Base-by-base conservation (phyloP, 192 early-diverging fungal species). In the Backusella circina region DNA sequence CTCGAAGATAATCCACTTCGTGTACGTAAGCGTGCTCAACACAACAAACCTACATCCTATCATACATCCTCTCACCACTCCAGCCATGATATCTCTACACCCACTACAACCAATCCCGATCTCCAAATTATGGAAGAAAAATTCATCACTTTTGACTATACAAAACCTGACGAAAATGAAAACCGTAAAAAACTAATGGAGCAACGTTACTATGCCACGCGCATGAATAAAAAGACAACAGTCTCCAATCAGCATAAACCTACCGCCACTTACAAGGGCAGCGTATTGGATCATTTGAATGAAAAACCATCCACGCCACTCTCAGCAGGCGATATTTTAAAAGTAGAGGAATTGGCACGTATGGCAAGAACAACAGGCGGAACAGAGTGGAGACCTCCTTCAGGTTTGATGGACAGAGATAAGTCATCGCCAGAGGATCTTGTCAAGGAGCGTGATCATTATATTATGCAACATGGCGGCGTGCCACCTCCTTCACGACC, bases 1-100 rank as follows among this genome's bases (percentile, higher is more conserved):
- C 85, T 99, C n/a, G 97, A 99, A 77, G 97, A 98, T 36, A 96
- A 97, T 67, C 97, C 96, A 1, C 87, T 99, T 21, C 91, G 94
- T 35, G 91, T 90, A 28, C 92, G 90, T 75, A 91, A 90, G 51
- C 88, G 90, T 13, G 87, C 88, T 69, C 32, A 31, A 8, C 54
- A 73, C 28, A 85, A 83, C 33, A 84, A 80, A 18, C 57, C 35
- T 3, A 37, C 80, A 1, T 23, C 30, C 18, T 2, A 21, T 68
- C 77, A 15, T 70, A 65, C 30, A 39, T 47, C 57, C 81, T 70
- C 38, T 57, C 44, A 32, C 72, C 71, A 30, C 33, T 72, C 65
- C 16, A 79, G 86, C 26, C 54, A 28, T 10, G 21, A 12, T 6
- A 12, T 61, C 23, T 28, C 21, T 9, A 61, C 10, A 32, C 71